Evolutionary conservation across 495 filamentous ascomycete species (phyloP).

Genomic region (Chlorociboria aeruginascens): DNA sequence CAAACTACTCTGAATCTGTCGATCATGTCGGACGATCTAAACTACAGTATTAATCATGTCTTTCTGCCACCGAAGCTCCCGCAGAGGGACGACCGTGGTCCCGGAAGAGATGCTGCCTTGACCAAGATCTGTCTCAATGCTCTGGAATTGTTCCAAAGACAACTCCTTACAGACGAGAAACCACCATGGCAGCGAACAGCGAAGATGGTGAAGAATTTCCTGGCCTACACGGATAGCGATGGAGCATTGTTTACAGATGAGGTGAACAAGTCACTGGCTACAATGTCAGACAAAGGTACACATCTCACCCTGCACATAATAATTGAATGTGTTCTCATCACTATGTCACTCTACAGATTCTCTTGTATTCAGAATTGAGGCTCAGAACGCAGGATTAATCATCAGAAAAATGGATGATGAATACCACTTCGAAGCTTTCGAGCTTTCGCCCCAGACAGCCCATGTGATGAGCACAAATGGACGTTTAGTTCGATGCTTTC

Average conservation of each 20-base stretch:
- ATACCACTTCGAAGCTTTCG: slow-evolving; percentile 41
- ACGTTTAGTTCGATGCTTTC: slow-evolving; percentile 42
- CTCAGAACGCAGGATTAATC: slow-evolving; percentile 49
- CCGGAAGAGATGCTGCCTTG: slow-evolving; percentile 12
- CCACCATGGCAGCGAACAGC: background rate
- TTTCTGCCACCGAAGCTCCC: slow-evolving; percentile 49
- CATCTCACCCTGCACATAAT: too few relatives aligned
- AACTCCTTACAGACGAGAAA: slow-evolving; percentile 2
- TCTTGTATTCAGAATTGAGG: slow-evolving; percentile 30
- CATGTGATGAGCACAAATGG: slow-evolving; percentile 36
- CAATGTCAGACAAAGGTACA: slow-evolving; percentile 5
- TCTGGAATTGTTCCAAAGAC: slow-evolving; percentile 19
- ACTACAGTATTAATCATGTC: slow-evolving; percentile 43
- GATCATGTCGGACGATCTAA: background rate
- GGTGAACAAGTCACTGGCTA: background rate
- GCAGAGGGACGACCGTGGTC: slow-evolving; percentile 29
- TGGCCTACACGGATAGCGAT: background rate
- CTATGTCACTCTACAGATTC: slow-evolving; percentile 4
- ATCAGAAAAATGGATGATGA: slow-evolving; percentile 23
- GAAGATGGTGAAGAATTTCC: slow-evolving; percentile 16
- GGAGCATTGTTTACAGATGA: slow-evolving; percentile 1
- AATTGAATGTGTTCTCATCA: too few relatives aligned
- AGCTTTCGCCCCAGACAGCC: slow-evolving; percentile 37
- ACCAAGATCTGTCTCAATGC: slow-evolving; percentile 13
- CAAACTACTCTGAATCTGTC: too few relatives aligned